Evolutionary conservation across 2,329 filamentous ascomycete genomes (phyloP), one percentile per base, ranked within the genome.

Genomic region (Cryphonectria parasitica): DNA sequence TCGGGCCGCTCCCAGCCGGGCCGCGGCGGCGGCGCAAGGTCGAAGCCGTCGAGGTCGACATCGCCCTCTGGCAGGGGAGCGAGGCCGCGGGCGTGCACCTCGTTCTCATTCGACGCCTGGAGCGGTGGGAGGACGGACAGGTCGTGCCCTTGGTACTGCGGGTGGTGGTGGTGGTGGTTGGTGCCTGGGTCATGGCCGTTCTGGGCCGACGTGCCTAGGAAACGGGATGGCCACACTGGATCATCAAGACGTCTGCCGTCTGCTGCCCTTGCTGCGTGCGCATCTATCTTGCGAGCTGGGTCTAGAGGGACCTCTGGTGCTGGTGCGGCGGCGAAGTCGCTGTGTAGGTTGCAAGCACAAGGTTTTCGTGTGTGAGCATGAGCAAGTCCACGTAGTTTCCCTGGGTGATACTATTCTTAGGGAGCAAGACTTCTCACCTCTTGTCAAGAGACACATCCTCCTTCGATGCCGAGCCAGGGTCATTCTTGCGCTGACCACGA

Each of bases 11-110:
- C 76, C 67, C 72, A 77, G 71, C 72, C 77, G 68, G 69, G 66
- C 22, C 82, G 80, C 6, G 79, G 76, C n/a, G 73, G 73, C n/a
- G 80, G 79, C 49, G 86, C 73, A 0, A 88, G 82, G 72, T 88
- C 85, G 75, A 85, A 88, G 1, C 82, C 85, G 54, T 78, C 77
- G 5, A 85, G 85, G 71, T 87, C 85, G 71, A 87, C 83, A 76
- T 86, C 84, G 13, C 84, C 73, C 60, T 74, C 73, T 43, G 75
- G 70, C 63, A 81, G 73, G 7, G 79, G 80, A 49, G 78, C 75
- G 3, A 92, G 81, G 8, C 69, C 62, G 54, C 66, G 64, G 6
- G 36, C 64, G 22, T 58, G 54, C 3, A 43, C 54, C 17, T 43
- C 54, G 66, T 39, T 39, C n/a, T 66, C 64, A 36, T 8, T 61